These are phyloP conservation scores for Hypoxylon fuscum DNA, from an alignment of 495 filamentous ascomycete genomes.

Conservation along the genomic window DNA sequence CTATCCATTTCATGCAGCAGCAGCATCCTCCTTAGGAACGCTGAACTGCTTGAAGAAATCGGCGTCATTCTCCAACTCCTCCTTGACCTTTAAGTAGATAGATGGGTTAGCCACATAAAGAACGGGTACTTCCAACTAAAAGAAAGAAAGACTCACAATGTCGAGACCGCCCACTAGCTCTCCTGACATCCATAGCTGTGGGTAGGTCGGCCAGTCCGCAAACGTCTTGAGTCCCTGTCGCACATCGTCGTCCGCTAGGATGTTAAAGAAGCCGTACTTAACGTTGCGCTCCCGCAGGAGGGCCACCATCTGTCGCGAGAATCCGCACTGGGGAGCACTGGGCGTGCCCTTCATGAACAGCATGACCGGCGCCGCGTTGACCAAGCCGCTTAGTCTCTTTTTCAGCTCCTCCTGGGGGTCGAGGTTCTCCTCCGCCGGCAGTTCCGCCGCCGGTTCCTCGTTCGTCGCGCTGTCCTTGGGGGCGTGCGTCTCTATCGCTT, in stretches of 20 bases:
- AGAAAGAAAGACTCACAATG: slow-evolving; percentile 74
- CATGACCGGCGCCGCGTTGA: slow-evolving; percentile 96
- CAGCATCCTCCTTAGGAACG: slow-evolving; percentile 53
- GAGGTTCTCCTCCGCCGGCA: slow-evolving; percentile 2
- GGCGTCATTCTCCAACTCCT: slow-evolving; percentile 69
- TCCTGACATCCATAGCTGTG: slow-evolving; percentile 85
- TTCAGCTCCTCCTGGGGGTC: slow-evolving; percentile 76
- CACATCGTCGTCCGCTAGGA: slow-evolving; percentile 96
- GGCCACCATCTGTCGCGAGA: slow-evolving; percentile 86
- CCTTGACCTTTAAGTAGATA: slow-evolving; percentile 58
- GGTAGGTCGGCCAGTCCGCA: slow-evolving; percentile 97
- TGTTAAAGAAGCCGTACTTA: slow-evolving; percentile 99
- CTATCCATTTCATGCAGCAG: slow-evolving; percentile 32
- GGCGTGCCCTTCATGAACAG: slow-evolving; percentile 96
- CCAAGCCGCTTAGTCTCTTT: slow-evolving; percentile 77
- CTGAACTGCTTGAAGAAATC: slow-evolving; percentile 79
- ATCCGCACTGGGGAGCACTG: slow-evolving; percentile 90
- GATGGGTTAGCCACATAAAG: slow-evolving; percentile 30
- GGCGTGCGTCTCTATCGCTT: slow-evolving; percentile 83
- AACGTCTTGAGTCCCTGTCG: slow-evolving; percentile 94
- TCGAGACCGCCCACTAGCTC: slow-evolving; percentile 92
- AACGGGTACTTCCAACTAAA: slow-evolving; percentile 2
- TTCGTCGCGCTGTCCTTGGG: slow-evolving; percentile 12
- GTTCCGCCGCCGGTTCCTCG: slow-evolving; percentile 13
- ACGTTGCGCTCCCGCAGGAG: slow-evolving; percentile 87